These are phyloP conservation scores for Gracilaria domingensis DNA, from an alignment of 23 red algal species.

Conservation along the genomic window DNA sequence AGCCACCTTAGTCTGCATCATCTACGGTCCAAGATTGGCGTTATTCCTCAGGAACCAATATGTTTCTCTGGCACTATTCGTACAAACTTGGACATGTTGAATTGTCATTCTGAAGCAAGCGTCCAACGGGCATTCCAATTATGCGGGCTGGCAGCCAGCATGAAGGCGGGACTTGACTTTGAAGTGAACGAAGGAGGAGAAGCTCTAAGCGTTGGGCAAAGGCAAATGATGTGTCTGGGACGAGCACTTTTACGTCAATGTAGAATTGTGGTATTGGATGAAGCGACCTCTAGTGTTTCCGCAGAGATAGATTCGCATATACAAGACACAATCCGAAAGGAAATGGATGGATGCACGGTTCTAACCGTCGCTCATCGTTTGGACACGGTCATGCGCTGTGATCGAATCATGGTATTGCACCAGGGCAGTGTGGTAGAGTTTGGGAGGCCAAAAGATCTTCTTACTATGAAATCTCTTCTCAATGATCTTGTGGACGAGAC, in stretches of 20 bases:
- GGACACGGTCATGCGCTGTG: slow-evolving; percentile 75
- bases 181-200: slow-evolving; percentile 76
- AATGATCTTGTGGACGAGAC: slow-evolving; percentile 54
- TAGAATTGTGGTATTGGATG: slow-evolving; percentile 90
- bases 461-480: slow-evolving; percentile 13
- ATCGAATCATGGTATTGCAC: slow-evolving; percentile 88
- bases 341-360: slow-evolving; percentile 64
- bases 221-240: slow-evolving; percentile 91
- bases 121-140: slow-evolving; percentile 71
- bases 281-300: slow-evolving; percentile 84
- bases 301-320: slow-evolving; percentile 76
- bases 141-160: slow-evolving; percentile 6
- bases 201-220: slow-evolving; percentile 82
- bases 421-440: slow-evolving; percentile 76
- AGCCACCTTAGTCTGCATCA: slow-evolving; percentile 59
- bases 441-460: slow-evolving; percentile 67
- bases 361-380: slow-evolving; percentile 95
- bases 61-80: slow-evolving; percentile 89
- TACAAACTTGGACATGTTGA: slow-evolving; percentile 81
- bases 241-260: slow-evolving; percentile 73
- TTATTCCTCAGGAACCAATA: slow-evolving; percentile 89
- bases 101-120: slow-evolving; percentile 54
- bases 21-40: slow-evolving; percentile 75
- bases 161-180: slow-evolving; percentile 56
- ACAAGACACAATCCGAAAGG: slow-evolving; percentile 75